Conservation (phyloP, 164 flowering plant genomes). For the Stephania yunnanensis region DNA sequence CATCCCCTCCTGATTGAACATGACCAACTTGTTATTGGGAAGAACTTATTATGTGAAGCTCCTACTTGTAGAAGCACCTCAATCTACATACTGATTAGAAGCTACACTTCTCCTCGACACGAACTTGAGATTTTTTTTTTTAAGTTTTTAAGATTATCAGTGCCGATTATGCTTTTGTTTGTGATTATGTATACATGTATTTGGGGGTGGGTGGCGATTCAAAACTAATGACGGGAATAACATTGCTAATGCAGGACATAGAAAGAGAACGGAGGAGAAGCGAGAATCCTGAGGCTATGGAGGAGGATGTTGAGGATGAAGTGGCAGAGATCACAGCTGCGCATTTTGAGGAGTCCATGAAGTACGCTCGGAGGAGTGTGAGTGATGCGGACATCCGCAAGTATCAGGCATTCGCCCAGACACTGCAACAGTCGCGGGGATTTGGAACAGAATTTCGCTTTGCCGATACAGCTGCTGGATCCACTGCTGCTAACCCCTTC, state of each 20-base stretch:
- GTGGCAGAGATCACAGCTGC: conserved; percentile 70
- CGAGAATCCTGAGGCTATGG: conserved; percentile 78
- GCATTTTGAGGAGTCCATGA: conserved; percentile 88
- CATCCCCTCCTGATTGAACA: background rate
- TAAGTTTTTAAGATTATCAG: no score
- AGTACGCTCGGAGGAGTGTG: conserved; percentile 75
- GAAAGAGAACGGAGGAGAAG: conserved; percentile 71
- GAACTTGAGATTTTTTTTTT: background rate
- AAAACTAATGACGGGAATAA: background rate
- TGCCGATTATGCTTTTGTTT: no score
- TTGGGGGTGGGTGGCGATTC: no score
- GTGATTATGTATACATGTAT: no score
- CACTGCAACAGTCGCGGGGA: conserved; percentile 80
- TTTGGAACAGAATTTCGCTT: conserved; percentile 73
- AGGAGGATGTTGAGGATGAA: conserved; percentile 79
- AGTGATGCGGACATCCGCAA: conserved; percentile 85
- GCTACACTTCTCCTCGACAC: background rate
- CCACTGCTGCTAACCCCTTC: conserved; percentile 49
- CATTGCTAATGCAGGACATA: conserved; percentile 45
- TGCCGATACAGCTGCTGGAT: conserved; percentile 30
- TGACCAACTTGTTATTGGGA: background rate
- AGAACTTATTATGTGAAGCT: background rate
- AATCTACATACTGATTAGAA: background rate
- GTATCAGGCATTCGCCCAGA: conserved; percentile 83
- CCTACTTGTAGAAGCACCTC: background rate